Evolutionary conservation across 306 rosid genomes (phyloP), one percentile per base, ranked within the genome.

Genomic region (Lathyrus oleraceus): DNA sequence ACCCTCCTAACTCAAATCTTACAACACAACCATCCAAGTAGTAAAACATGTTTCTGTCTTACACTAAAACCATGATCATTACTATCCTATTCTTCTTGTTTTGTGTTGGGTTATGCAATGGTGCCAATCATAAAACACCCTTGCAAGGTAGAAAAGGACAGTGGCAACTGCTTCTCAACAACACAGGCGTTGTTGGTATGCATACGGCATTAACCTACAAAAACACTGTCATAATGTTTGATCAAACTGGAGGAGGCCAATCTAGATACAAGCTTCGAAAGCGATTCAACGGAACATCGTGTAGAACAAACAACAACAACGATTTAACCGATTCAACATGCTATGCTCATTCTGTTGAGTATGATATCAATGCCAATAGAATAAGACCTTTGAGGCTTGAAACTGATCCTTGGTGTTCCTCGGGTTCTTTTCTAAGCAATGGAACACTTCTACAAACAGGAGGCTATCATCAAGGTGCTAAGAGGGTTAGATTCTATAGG

Each of bases 351-450:
- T 84, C 98, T 3, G 56, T 88, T 3, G 97, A 88, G 86, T 94
- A 88, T 43, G 82, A 87, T 79, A 74, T 94, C 63, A n/a, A 60
- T 6, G 5, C 47, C 8, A 88, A 94, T 85, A 59, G 2, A 30
- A 38, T 88, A 21, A 83, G 96, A 53, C 82, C 97, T 44, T 49
- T 91, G 57, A 64, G 60, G 53, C 84, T 88, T 21, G 71, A 81
- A 20, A 67, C 89, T 32, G 97, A 91, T 72, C 78, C 96, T 19
- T 87, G 97, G 98, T 88, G 95, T 80, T 94, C 98, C 67, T 85
- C 97, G 0, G 97, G 92, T 13, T 68, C 92, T 67, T 87, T 88
- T 63, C 54, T 87, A 13, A 79, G 89, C 77, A 86, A 91, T 20
- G 97, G 97, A 6, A 88, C 96, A 21, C 89, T 91, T 3, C 1